phyloP scores from a whole-genome alignment of 2,329 filamentous ascomycete species.

The Cucurbitaria berberidis region DNA sequence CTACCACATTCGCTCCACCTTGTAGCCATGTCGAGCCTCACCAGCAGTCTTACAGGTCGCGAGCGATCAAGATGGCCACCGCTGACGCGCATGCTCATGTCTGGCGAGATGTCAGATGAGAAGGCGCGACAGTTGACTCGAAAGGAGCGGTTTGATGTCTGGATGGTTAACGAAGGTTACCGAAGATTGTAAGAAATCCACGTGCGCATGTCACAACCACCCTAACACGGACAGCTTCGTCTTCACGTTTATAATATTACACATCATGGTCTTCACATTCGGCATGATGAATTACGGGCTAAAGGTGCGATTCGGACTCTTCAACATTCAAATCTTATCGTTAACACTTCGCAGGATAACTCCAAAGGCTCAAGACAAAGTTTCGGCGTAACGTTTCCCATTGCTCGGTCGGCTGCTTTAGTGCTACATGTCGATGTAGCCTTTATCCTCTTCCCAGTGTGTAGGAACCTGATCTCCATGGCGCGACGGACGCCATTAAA shows the following conservation, averaged over 20 bases:
- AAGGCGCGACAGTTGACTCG: slow-evolving; percentile 70
- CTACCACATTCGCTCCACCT: slow-evolving; percentile 12
- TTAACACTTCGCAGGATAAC: slow-evolving; percentile 58
- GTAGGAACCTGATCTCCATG: slow-evolving; percentile 82
- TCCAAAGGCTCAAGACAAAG: slow-evolving; percentile 68
- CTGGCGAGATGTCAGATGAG: slow-evolving; percentile 80
- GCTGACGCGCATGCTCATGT: slow-evolving; percentile 80
- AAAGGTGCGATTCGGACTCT: slow-evolving; percentile 57
- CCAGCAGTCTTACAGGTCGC: slow-evolving; percentile 46
- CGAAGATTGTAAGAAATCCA: slow-evolving; percentile 70
- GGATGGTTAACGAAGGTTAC: slow-evolving; percentile 91
- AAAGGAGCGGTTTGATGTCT: slow-evolving; percentile 77
- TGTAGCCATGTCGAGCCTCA: slow-evolving; percentile 38
- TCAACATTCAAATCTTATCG: not conserved
- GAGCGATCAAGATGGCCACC: slow-evolving; percentile 84
- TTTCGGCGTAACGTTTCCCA: slow-evolving; percentile 78
- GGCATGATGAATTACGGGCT: slow-evolving; percentile 80
- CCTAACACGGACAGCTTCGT: slow-evolving; percentile 67
- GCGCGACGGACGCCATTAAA: slow-evolving; percentile 81
- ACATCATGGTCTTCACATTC: slow-evolving; percentile 79
- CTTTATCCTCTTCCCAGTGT: slow-evolving; percentile 80
- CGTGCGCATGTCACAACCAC: not conserved
- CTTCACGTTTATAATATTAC: slow-evolving; percentile 73
- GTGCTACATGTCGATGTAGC: slow-evolving; percentile 83
- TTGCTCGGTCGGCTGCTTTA: slow-evolving; percentile 76